Percentiles rank a stretch among this genome's conserved stretches.
Evolutionary conservation across 352 stramenopile species (phyloP).

Genomic region (Elongisporangium anandrum): DNA sequence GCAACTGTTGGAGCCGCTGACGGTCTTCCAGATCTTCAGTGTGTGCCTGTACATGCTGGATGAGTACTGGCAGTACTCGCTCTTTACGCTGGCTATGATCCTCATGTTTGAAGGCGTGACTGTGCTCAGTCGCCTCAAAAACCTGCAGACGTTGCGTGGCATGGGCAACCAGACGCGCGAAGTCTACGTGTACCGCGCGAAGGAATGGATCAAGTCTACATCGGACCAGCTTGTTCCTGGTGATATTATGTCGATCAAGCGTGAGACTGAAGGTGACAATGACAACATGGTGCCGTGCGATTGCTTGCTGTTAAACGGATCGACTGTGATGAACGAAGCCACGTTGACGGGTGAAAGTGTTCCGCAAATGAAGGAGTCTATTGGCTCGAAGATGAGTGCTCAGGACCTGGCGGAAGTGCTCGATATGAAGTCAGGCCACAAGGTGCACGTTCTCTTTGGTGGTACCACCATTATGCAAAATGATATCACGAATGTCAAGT

Average conservation of each 20-base stretch:
- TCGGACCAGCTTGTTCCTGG: slow-evolving; percentile 90
- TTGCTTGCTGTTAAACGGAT: slow-evolving; percentile 92
- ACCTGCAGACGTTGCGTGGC: slow-evolving; percentile 92
- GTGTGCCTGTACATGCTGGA: slow-evolving; percentile 98
- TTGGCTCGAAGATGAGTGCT: slow-evolving; percentile 68
- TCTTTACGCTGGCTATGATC: slow-evolving; percentile 99
- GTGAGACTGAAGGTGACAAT: slow-evolving; percentile 72
- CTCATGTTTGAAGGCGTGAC: slow-evolving; percentile 98
- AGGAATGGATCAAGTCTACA: slow-evolving; percentile 77
- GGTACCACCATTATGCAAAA: slow-evolving; percentile 91
- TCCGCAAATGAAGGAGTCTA: slow-evolving; percentile 96
- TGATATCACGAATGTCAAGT: slow-evolving; percentile 38
- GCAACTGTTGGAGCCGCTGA: slow-evolving; percentile 97
- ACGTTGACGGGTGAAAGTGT: slow-evolving; percentile 98
- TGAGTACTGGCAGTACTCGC: slow-evolving; percentile 99
- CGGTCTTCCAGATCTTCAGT: slow-evolving; percentile 99
- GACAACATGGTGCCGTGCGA: slow-evolving; percentile 93
- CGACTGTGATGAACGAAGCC: slow-evolving; percentile 97
- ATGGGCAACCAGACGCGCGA: slow-evolving; percentile 89
- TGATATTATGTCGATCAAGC: slow-evolving; percentile 92
- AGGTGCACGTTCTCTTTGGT: slow-evolving; percentile 91
- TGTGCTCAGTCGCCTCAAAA: slow-evolving; percentile 94
- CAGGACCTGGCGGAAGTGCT: slow-evolving; percentile 68
- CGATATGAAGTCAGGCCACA: slow-evolving; percentile 86
- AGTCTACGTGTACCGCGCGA: slow-evolving; percentile 89